Evolutionary conservation across 768 basidiomycete species (phyloP).

Genomic region (Gymnopilus junonius): DNA sequence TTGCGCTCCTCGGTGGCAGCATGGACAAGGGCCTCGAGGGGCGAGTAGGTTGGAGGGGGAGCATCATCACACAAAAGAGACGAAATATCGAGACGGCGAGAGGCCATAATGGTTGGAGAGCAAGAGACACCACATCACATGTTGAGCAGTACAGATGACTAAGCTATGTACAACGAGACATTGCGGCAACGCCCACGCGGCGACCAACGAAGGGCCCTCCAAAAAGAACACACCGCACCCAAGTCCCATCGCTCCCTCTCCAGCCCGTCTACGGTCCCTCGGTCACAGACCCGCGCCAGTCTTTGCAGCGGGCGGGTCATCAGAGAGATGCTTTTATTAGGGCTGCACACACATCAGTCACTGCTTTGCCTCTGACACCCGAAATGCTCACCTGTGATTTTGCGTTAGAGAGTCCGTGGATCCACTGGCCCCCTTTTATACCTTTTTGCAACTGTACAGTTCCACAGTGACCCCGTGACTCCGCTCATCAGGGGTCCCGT

Average conservation of each 20-base stretch:
- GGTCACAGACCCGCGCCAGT: constrained; percentile 81
- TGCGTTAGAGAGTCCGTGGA: constrained; percentile 48
- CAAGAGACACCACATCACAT: constrained; percentile 27
- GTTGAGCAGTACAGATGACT: constrained; percentile 15
- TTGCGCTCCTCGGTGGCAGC: constrained; percentile 70
- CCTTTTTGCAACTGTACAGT: constrained; percentile 51
- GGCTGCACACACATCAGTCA: constrained; percentile 44
- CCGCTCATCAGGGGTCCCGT: constrained; percentile 22
- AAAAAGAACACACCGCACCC: constrained; percentile 75
- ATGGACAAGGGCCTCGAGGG: constrained; percentile 70
- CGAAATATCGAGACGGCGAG: constrained; percentile 75
- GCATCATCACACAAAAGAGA: constrained; percentile 70
- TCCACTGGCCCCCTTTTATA: constrained; percentile 23
- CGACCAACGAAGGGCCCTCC: constrained; percentile 63
- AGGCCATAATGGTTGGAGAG: constrained; percentile 51
- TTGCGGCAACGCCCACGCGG: constrained; percentile 79
- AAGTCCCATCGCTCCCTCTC: constrained; percentile 83
- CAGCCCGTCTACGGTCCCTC: constrained; percentile 86
- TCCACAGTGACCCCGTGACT: constrained; percentile 47
- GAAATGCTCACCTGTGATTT: constrained; percentile 59
- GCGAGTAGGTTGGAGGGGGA: constrained; percentile 29
- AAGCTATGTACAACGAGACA: constrained; percentile 84
- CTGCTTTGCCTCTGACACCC: background rate
- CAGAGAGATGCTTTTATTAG: constrained; percentile 88
- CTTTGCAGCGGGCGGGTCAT: constrained; percentile 75